phyloP scores from a whole-genome alignment of 108 stramenopile genomes.

The Parmales sp. region DNA sequence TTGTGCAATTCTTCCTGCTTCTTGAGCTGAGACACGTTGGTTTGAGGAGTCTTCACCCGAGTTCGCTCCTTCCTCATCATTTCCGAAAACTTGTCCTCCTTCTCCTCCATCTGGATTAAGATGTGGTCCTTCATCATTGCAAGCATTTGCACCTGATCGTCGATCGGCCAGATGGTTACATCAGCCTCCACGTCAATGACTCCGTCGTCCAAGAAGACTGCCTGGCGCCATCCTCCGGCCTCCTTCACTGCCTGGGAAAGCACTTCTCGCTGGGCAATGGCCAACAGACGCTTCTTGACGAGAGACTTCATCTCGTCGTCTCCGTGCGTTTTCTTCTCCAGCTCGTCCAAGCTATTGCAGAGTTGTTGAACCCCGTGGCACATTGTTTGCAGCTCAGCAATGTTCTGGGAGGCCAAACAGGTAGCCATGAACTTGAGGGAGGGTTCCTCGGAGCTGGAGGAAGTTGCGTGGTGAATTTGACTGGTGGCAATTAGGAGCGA shows the following conservation, averaged over 20 bases:
- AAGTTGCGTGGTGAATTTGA: no score
- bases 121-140: not conserved
- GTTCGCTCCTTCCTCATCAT: not conserved
- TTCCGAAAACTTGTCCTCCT: not conserved
- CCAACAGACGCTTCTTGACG: not conserved
- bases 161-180: not conserved
- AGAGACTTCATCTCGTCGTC: not conserved
- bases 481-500: no score
- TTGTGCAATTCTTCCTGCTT: conserved; percentile 4
- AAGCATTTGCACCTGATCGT: not conserved
- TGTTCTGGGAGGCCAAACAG: not conserved
- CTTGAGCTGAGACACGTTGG: no score
- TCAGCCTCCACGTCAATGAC: not conserved
- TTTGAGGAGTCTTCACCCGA: no score
- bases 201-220: not conserved
- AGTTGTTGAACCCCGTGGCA: not conserved
- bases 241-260: not conserved
- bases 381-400: conserved; percentile 1
- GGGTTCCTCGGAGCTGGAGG: no score
- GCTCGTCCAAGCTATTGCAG: not conserved
- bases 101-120: not conserved
- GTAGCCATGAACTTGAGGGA: no score
- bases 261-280: not conserved
- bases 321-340: not conserved
- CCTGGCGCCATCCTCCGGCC: not conserved